Base-by-base conservation (phyloP, 495 filamentous ascomycete species). In the Elasticomyces elasticus region DNA sequence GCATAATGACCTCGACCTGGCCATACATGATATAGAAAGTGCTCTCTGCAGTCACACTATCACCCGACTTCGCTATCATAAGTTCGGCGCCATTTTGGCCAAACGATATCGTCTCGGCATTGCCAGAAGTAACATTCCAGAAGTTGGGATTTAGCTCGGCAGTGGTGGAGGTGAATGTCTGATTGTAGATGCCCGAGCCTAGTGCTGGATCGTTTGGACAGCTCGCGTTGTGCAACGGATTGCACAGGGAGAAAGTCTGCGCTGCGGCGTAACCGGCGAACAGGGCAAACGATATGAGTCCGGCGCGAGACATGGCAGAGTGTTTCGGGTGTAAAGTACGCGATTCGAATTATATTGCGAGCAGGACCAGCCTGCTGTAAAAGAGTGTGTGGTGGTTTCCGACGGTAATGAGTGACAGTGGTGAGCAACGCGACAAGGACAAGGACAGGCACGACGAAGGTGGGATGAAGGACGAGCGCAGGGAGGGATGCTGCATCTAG, bases 21-120 rank as follows among this genome's bases (percentile, higher is more conserved):
- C 87, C 88, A 58, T 81, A 90, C 68, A 89, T 81, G 73, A 91
- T 80, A 71, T 86, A 86, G 64, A 83, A 86, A 54, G 81, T 74
- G 31, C 83, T 79, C 49, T 79, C 71, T 54, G 91, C 80, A 30
- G 85, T 88, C 15, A 87, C 84, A 1, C 84, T 79, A 59, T 92
- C 81, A 55, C 80, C 79, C 55, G 77, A 68, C 70, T 87, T 80
- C 61, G 63, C 66, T 65, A 95, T 77, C 45, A 79, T 84, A 73
- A 94, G 84, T 45, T 76, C 76, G 27, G 82, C 83, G 28, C 83
- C 83, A 49, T 76, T 66, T 19, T 65, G 55, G 23, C 69, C 72
- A 59, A 77, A 84, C 17, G 58, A 66, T 50, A 88, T 73, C 11
- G 42, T 25, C 10, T 55, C 38, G 6, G 64, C 59, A 22, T 23